Conservation (phyloP, 768 basidiomycete genomes). For the Calocera viscosa region DNA sequence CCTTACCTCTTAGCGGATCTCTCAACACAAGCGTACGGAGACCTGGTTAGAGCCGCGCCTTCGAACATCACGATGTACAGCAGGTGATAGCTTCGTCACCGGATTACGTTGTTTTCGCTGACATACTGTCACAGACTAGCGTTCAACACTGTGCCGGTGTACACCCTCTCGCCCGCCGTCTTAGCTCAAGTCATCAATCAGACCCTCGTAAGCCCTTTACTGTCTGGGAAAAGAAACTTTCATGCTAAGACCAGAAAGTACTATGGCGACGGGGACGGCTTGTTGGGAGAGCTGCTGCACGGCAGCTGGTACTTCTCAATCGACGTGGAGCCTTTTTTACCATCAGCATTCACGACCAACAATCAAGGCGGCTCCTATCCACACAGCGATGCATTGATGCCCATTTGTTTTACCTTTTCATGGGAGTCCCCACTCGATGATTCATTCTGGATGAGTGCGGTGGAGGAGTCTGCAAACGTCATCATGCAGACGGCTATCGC, state of each 20-base stretch:
- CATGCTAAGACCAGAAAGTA: not conserved
- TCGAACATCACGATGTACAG: constrained; percentile 26
- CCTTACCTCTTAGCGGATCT: constrained; percentile 32
- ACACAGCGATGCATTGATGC: not conserved
- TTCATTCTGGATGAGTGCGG: not conserved
- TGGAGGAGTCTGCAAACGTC: not conserved
- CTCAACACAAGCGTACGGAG: constrained; percentile 31
- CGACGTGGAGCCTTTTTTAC: not conserved
- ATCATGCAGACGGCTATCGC: constrained; percentile 1
- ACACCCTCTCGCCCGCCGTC: not conserved
- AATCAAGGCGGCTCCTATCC: constrained; percentile 6
- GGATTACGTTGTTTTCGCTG: not conserved
- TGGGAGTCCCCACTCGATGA: not conserved
- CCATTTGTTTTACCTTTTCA: not conserved
- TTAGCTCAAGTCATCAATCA: not conserved
- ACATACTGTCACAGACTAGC: not conserved
- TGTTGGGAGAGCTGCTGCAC: not conserved
- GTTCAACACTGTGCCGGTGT: not conserved
- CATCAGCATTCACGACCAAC: not conserved
- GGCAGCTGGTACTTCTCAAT: not conserved
- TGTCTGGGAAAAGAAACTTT: not conserved
- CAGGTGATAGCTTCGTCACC: too few relatives aligned
- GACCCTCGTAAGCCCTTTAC: not conserved
- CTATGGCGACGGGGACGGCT: not conserved
- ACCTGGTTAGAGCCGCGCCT: constrained; percentile 32